These are phyloP conservation scores for Otatea glauca DNA, from an alignment of 176 grass and related monocot genomes.

Conservation along the genomic window DNA sequence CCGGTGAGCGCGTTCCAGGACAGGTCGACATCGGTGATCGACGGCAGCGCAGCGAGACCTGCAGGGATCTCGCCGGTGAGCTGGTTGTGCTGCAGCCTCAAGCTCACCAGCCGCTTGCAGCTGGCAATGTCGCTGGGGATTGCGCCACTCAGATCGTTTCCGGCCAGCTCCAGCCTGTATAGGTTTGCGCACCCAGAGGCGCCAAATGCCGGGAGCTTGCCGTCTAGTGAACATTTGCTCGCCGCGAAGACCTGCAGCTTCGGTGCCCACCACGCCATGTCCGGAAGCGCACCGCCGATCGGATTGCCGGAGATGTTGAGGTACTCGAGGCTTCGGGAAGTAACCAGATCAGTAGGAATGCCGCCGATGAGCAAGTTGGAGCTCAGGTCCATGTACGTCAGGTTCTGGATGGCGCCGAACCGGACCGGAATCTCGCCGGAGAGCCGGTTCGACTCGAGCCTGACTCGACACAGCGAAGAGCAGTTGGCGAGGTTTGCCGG, in stretches of 20 bases:
- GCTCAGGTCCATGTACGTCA: conserved; percentile 92
- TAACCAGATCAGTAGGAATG: conserved; percentile 58
- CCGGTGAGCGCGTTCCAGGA: conserved; percentile 80
- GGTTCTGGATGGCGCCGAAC: conserved; percentile 66
- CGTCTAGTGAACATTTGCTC: conserved; percentile 51
- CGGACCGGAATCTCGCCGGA: conserved; percentile 68
- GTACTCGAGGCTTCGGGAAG: conserved; percentile 63
- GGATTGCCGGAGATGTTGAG: conserved; percentile 87
- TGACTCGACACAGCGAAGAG: conserved; percentile 78
- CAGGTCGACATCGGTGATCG: conserved; percentile 85
- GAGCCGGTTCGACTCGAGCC: conserved; percentile 66
- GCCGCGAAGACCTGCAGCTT: conserved; percentile 74
- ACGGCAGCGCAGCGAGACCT: conserved; percentile 67
- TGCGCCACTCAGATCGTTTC: conserved; percentile 60
- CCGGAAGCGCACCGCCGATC: conserved; percentile 53
- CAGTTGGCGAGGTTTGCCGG: conserved; percentile 66
- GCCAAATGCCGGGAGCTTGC: conserved; percentile 65
- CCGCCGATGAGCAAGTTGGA: conserved; percentile 63
- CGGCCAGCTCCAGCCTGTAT: conserved; percentile 77
- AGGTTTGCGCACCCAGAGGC: conserved; percentile 61
- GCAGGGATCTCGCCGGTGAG: conserved; percentile 67
- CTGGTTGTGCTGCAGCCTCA: conserved; percentile 70
- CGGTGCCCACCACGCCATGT: conserved; percentile 54
- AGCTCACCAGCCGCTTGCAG: conserved; percentile 71
- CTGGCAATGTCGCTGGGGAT: conserved; percentile 62